Evolutionary conservation across 2,329 filamentous ascomycete species (phyloP), one percentile per base, ranked within the genome.

Genomic region (Alternaria dauci): DNA sequence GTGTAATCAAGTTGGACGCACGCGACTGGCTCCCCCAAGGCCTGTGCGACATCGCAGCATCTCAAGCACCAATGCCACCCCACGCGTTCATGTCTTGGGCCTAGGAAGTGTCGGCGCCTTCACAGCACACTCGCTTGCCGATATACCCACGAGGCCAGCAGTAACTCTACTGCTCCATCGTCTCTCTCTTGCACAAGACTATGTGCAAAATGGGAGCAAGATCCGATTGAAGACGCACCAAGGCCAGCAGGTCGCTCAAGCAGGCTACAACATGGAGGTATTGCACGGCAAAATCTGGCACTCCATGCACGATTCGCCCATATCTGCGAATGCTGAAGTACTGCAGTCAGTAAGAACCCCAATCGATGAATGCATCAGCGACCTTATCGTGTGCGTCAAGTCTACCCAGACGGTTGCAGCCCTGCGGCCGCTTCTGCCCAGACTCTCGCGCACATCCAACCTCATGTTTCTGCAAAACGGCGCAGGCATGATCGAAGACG

Each of bases 311-410:
- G 28, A 48, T 14, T 32, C 30, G 12, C 12, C n/a, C 44, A 48
- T 34, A 23, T 30, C 11, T 48, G 18, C 5, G 11, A 16, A 12
- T 48, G 44, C 44, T 34, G 44, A 48, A n/a, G 18, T 23, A 23
- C 28, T 23, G 32, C 44, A 48, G 28, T 28, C 30, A 32, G 7
- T 32, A 23, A 28, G 28, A 34, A n/a, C 11, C 18, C 18, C 28
- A 48, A 16, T 32, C 30, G 39, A 32, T 5, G 30, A 54, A 8
- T 44, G 9, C n/a, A 63, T 60, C 11, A 25, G 44, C 9, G 44
- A 63, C 25, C 61, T 63, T 12, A 54, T 63, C 43, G 55, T 63
- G 16, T 54, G 57, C 50, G 58, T 61, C 53, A 63, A 63, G 47
- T 42, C 61, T 38, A 61, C 50, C 11, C 61, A 48, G 44, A 34